phyloP scores from a whole-genome alignment of 345 rosid genomes.

The Gossypium herbaceum region DNA sequence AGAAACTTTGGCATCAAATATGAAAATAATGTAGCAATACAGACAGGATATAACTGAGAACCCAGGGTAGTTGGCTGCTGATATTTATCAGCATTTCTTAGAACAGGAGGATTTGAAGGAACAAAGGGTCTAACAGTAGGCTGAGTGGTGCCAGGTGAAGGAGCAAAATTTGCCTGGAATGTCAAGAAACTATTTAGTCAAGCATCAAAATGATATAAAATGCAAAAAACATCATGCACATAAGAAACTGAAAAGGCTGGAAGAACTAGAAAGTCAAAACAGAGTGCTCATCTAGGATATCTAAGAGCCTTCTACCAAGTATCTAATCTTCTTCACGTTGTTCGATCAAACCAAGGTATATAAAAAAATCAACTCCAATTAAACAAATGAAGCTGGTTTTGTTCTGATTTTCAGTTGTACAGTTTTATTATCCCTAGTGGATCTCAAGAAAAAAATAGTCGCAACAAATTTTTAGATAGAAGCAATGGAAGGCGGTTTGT shows the following conservation, averaged over 20 bases:
- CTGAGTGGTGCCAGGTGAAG: slow-evolving; percentile 46
- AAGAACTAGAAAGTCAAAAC: neutral
- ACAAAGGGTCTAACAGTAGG: slow-evolving; percentile 64
- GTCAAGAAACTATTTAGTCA: slow-evolving; percentile 8
- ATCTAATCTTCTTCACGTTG: neutral
- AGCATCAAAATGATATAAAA: slow-evolving; percentile 1
- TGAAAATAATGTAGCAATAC: slow-evolving; percentile 27
- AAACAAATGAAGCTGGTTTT: neutral
- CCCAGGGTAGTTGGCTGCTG: slow-evolving; percentile 70
- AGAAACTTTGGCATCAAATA: neutral
- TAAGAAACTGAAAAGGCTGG: neutral
- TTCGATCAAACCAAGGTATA: neutral
- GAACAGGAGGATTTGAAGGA: slow-evolving; percentile 74
- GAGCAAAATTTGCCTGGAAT: slow-evolving; percentile 51
- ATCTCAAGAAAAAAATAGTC: neutral
- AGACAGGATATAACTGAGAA: slow-evolving; percentile 80
- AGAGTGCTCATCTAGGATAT: neutral
- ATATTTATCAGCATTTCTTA: slow-evolving; percentile 77
- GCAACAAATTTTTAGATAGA: neutral
- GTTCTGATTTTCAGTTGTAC: neutral
- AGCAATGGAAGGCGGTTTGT: neutral
- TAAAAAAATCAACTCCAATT: neutral
- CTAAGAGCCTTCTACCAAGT: neutral
- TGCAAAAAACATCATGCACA: neutral
- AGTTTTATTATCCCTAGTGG: neutral